Percentiles rank a stretch among this genome's conserved stretches.
These are phyloP conservation scores for Pholiota microspora DNA, from an alignment of 768 basidiomycete species.

Conservation along the genomic window DNA sequence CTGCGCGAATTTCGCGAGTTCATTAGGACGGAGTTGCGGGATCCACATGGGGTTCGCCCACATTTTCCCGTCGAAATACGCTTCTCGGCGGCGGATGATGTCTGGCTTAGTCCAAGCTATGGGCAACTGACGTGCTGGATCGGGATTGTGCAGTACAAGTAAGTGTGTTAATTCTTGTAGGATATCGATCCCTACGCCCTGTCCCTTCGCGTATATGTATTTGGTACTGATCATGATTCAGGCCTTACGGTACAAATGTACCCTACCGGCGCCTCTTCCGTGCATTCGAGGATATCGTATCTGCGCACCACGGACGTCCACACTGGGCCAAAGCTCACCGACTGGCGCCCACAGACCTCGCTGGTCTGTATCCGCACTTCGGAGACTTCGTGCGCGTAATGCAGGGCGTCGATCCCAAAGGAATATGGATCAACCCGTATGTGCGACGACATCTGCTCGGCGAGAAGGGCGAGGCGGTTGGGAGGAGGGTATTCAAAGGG, in stretches of 20 bases:
- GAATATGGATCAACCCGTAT: slow-evolving; percentile 86
- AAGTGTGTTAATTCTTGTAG: slow-evolving; percentile 24
- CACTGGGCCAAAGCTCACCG: slow-evolving; percentile 97
- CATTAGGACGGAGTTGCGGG: slow-evolving; percentile 62
- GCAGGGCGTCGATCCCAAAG: slow-evolving; percentile 66
- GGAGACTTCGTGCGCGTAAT: slow-evolving; percentile 72
- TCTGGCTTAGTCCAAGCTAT: slow-evolving; percentile 90
- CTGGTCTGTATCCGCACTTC: slow-evolving; percentile 76
- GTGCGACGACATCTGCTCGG: slow-evolving; percentile 64
- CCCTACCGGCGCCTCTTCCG: slow-evolving; percentile 79
- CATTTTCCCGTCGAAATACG: slow-evolving; percentile 95
- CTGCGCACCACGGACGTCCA: slow-evolving; percentile 73
- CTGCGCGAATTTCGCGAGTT: slow-evolving; percentile 70
- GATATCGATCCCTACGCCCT: not conserved
- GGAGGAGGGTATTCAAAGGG: slow-evolving; percentile 1
- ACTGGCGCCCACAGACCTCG: slow-evolving; percentile 62
- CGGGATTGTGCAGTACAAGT: slow-evolving; percentile 98
- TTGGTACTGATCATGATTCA: slow-evolving; percentile 27
- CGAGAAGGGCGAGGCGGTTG: not conserved
- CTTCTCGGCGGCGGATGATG: slow-evolving; percentile 84
- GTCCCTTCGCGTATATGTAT: not conserved
- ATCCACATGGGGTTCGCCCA: slow-evolving; percentile 74
- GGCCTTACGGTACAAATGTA: slow-evolving; percentile 82
- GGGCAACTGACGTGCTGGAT: slow-evolving; percentile 86
- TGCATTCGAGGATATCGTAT: slow-evolving; percentile 71